phyloP scores from a whole-genome alignment of 768 basidiomycete genomes.

The Lyophyllum semitale region DNA sequence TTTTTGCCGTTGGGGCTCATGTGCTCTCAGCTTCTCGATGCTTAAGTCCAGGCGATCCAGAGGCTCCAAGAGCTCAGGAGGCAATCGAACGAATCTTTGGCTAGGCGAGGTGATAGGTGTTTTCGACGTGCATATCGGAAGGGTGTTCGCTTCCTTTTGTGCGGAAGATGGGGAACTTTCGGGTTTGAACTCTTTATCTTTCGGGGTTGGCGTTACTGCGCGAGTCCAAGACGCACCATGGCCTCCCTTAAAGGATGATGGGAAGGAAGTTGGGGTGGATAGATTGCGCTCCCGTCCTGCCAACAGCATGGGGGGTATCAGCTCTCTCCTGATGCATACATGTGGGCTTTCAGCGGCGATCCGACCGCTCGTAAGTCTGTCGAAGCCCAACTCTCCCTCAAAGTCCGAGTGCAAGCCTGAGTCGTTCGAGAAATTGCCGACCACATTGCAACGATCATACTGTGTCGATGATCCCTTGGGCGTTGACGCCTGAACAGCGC shows the following conservation, averaged over 20 bases:
- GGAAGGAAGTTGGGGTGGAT: not conserved
- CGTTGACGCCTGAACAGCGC: not conserved
- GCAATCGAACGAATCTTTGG: slow-evolving; percentile 5
- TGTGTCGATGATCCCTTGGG: not conserved
- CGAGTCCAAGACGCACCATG: slow-evolving; percentile 9
- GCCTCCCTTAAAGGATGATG: not conserved
- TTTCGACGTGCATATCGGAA: not conserved
- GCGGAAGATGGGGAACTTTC: not conserved
- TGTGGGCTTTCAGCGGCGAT: not conserved
- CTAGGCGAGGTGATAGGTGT: not conserved
- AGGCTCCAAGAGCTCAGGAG: slow-evolving; percentile 25
- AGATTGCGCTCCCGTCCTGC: not conserved
- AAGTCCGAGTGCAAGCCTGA: not conserved
- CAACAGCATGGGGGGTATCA: not conserved
- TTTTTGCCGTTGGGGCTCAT: slow-evolving; percentile 27
- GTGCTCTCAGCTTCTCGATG: slow-evolving; percentile 30
- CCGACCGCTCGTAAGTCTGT: not conserved
- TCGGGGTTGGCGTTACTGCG: slow-evolving; percentile 3
- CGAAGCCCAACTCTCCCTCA: not conserved
- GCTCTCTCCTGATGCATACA: not conserved
- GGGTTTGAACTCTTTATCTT: not conserved
- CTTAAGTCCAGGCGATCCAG: slow-evolving; percentile 34
- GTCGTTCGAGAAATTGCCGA: not conserved
- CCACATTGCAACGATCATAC: slow-evolving; percentile 1
- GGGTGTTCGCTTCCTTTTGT: not conserved